phyloP scores from a whole-genome alignment of 257 asterid species.

The Solanum gracilifrons region DNA sequence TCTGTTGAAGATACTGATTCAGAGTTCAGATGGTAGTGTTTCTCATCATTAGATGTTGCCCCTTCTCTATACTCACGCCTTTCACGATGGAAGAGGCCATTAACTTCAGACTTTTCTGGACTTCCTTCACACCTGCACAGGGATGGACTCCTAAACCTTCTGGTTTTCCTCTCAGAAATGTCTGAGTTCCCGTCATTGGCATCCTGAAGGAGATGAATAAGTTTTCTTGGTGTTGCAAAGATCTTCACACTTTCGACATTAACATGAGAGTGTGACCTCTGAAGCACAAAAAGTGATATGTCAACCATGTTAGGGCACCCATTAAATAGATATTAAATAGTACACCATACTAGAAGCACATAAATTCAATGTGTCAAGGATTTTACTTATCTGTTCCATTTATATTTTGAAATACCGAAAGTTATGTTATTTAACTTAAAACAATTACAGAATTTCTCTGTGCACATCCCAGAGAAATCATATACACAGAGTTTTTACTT shows the following conservation, averaged over 20 bases:
- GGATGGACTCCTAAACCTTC: slow-evolving; percentile 36
- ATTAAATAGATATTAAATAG: neutral
- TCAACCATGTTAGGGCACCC: neutral
- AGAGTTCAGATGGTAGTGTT: slow-evolving; percentile 22
- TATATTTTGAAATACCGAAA: neutral
- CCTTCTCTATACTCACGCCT: slow-evolving; percentile 7
- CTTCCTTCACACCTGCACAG: slow-evolving; percentile 23
- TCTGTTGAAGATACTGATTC: slow-evolving; percentile 71
- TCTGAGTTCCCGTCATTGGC: slow-evolving; percentile 23
- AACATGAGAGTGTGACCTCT: slow-evolving; percentile 53
- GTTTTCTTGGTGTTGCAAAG: slow-evolving; percentile 81
- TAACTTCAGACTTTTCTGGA: slow-evolving; percentile 26
- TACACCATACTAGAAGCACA: neutral
- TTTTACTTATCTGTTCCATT: neutral
- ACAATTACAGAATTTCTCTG: neutral
- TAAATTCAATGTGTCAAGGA: neutral
- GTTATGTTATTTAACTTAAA: neutral
- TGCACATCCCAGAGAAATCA: neutral
- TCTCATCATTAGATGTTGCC: slow-evolving; percentile 16
- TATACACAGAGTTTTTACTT: neutral
- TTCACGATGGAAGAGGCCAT: slow-evolving; percentile 8
- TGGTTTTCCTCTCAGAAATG: slow-evolving; percentile 24
- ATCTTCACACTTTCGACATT: slow-evolving; percentile 54
- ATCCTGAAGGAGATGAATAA: slow-evolving; percentile 78
- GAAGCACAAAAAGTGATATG: slow-evolving; percentile 14